Evolutionary conservation across 805 yeast species (phyloP), one percentile per base, ranked within the genome.

Genomic region (Schwanniomyces pseudopolymorphus): DNA sequence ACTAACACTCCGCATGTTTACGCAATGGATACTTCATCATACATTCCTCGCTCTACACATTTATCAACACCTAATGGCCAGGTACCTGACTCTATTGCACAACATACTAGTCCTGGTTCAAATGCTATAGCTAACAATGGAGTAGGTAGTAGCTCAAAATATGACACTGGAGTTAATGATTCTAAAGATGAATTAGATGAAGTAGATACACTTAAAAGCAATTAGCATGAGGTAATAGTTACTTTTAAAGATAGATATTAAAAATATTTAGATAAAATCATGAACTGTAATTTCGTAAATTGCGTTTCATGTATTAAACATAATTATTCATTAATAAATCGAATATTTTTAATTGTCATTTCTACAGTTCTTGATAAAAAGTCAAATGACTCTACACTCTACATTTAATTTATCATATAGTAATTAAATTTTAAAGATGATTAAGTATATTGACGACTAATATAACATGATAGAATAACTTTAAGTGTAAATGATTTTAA

Each of bases 401-500:
- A n/a, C n/a, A n/a, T n/a, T n/a, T n/a, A 17, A 14, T 21, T 20
- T 19, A 19, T 14, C 25, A 11, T 19, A 20, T 20, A 25, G 25
- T 20, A 38, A 38, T 8, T n/a, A 4, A 38, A 36, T 19, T 38
- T 37, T 37, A 21, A 21, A 22, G 13, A n/a, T 10, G 40, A 22
- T 38, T 38, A 38, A 38, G 21, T 38, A 24, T 24, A 38, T 38
- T 38, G 21, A 36, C 24, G 20, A 38, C 31, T 22, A 38, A 38
- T 38, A 22, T 38, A 22, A 38, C 40, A 38, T 36, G 39, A 38
- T 19, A 22, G 27, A 38, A 24, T 24, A 38, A 38, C 40, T 20
- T 20, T 13, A 22, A 38, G 40, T 24, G 19, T 38, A 17, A 33
- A 26, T 31, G 35, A 39, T 39, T 40, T 84, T 91, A 94, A 77